Percentiles rank a stretch among this genome's conserved stretches.
phyloP scores from a whole-genome alignment of 768 basidiomycete genomes.

The Grammothele lineata region DNA sequence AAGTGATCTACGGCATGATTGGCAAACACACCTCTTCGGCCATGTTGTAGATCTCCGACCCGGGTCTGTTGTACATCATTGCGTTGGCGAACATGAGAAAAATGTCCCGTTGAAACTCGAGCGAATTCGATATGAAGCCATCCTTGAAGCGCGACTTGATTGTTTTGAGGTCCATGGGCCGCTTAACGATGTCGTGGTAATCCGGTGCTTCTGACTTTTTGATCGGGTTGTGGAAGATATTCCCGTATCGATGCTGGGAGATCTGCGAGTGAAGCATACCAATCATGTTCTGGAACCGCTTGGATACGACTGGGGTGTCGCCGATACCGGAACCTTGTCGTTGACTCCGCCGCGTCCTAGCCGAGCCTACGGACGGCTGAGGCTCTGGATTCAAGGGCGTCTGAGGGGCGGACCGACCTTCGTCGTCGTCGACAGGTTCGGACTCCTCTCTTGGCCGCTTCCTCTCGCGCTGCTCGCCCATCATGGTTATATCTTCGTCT shows the following conservation, averaged over 20 bases:
- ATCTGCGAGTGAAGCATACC: slow-evolving; percentile 78
- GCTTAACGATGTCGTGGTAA: slow-evolving; percentile 87
- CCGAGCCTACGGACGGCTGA: slow-evolving; percentile 3
- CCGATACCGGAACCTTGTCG: slow-evolving; percentile 10
- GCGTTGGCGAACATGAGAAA: slow-evolving; percentile 96
- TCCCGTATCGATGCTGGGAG: slow-evolving; percentile 81
- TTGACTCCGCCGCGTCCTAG: slow-evolving; percentile 17
- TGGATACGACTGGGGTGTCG: slow-evolving; percentile 34
- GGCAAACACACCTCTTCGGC: slow-evolving; percentile 73
- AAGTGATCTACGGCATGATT: not conserved
- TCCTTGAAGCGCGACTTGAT: slow-evolving; percentile 86
- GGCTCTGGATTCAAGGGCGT: not conserved
- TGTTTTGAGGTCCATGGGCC: slow-evolving; percentile 95
- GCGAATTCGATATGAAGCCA: slow-evolving; percentile 71
- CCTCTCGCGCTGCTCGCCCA: slow-evolving; percentile 42
- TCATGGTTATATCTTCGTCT: slow-evolving; percentile 40
- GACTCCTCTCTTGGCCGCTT: slow-evolving; percentile 67
- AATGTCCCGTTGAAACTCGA: slow-evolving; percentile 88
- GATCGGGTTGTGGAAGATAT: slow-evolving; percentile 89
- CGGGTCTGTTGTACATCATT: slow-evolving; percentile 92
- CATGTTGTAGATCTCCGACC: slow-evolving; percentile 84
- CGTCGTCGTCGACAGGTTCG: slow-evolving; percentile 41
- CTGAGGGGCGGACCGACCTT: slow-evolving; percentile 28
- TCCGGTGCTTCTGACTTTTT: slow-evolving; percentile 85
- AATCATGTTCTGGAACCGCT: slow-evolving; percentile 82